phyloP scores from a whole-genome alignment of 441 rosid genomes.

The Daphne laureola region DNA sequence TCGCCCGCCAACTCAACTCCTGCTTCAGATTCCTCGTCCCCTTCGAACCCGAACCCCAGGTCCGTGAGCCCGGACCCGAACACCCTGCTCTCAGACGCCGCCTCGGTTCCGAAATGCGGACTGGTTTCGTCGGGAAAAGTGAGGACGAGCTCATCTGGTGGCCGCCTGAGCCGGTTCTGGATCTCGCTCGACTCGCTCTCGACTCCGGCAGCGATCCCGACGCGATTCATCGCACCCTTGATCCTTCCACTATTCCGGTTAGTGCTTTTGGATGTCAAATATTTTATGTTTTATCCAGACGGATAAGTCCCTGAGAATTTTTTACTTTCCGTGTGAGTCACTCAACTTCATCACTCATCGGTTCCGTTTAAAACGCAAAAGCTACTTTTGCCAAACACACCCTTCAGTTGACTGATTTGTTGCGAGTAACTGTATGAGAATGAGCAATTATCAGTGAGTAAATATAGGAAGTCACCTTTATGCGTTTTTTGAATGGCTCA shows the following conservation, averaged over 20 bases:
- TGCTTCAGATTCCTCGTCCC: conserved; percentile 79
- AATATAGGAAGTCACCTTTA: too few species aligned
- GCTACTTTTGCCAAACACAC: too few species aligned
- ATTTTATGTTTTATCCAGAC: too few species aligned
- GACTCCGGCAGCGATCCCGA: conserved; percentile 75
- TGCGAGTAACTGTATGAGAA: too few species aligned
- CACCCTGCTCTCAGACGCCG: conserved; percentile 13
- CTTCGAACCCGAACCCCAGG: conserved; percentile 24
- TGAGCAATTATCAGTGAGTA: too few species aligned
- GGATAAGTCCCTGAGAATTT: too few species aligned
- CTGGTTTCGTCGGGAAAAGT: conserved; percentile 11
- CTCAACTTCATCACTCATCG: too few species aligned
- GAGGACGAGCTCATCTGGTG: conserved; percentile 72
- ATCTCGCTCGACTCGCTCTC: conserved; percentile 72
- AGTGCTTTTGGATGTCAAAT: conserved; percentile 3
- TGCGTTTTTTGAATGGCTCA: too few species aligned
- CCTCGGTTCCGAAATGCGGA: conserved; percentile 10
- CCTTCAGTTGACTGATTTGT: too few species aligned
- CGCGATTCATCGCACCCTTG: conserved; percentile 50
- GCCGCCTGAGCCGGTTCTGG: conserved; percentile 74
- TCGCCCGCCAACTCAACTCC: conserved; percentile 44
- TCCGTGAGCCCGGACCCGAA: conserved; percentile 1
- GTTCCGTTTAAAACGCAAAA: too few species aligned
- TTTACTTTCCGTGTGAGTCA: too few species aligned
- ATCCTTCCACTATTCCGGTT: conserved; percentile 57